Conservation (phyloP, 257 asterid species). For the Salvia rosmarinus region DNA sequence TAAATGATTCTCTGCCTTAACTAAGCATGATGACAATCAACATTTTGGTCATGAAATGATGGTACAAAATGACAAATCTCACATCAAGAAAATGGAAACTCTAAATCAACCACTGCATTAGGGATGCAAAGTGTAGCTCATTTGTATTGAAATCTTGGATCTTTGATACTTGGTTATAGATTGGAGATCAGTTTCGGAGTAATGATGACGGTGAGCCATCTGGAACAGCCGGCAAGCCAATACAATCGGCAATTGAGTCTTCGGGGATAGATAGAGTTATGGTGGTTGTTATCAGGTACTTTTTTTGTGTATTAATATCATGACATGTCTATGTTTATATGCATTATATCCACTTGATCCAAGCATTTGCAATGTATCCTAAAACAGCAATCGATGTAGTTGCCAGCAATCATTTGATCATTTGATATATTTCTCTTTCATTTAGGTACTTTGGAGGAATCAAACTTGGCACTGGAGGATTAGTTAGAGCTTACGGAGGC, state of each 20-base stretch:
- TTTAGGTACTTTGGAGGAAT: constrained; percentile 90
- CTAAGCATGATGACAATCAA: not conserved
- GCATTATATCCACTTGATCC: not conserved
- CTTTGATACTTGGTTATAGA: constrained; percentile 45
- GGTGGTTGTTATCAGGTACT: constrained; percentile 90
- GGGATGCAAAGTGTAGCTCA: constrained; percentile 20
- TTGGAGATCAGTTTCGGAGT: constrained; percentile 83
- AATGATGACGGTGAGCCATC: constrained; percentile 98
- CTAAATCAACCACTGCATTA: not conserved
- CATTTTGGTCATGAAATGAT: constrained; percentile 10
- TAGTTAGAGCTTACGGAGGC: constrained; percentile 97
- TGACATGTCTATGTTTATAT: not conserved
- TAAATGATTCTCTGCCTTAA: not conserved
- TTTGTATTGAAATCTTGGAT: not conserved
- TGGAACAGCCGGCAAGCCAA: constrained; percentile 98
- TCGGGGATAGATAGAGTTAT: constrained; percentile 88
- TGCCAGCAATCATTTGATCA: not conserved
- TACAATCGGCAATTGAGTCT: constrained; percentile 77
- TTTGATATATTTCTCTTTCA: constrained; percentile 21
- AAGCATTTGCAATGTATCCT: not conserved
- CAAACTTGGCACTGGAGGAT: constrained; percentile 97
- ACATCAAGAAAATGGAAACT: not conserved
- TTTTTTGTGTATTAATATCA: too few species aligned
- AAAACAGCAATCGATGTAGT: constrained; percentile 18
- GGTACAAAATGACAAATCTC: not conserved